These are phyloP conservation scores for Annulohypoxylon nitens DNA, from an alignment of 495 filamentous ascomycete genomes.

Conservation along the genomic window DNA sequence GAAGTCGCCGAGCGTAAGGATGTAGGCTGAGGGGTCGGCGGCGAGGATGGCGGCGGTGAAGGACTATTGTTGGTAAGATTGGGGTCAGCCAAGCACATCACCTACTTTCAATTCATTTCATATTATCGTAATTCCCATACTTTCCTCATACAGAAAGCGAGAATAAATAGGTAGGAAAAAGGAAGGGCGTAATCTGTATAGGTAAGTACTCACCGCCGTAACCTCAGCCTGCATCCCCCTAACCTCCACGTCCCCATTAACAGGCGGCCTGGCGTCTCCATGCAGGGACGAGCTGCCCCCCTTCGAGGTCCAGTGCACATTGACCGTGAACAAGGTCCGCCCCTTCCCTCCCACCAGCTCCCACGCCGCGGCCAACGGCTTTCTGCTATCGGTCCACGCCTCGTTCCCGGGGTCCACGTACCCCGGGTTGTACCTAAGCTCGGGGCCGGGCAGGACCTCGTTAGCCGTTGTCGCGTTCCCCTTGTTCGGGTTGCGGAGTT, in stretches of 20 bases:
- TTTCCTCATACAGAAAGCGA: too few species aligned
- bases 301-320: slow-evolving; percentile 70
- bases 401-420: slow-evolving; percentile 66
- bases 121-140: too few species aligned
- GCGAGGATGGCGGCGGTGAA: slow-evolving; percentile 60
- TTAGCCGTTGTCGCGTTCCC: slow-evolving; percentile 61
- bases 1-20: slow-evolving; percentile 70
- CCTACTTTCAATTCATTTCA: too few species aligned
- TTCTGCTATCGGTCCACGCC: slow-evolving; percentile 66
- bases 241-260: slow-evolving; percentile 67
- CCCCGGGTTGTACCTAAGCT: slow-evolving; percentile 70
- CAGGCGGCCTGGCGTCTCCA: slow-evolving; percentile 69
- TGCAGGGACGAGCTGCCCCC: slow-evolving; percentile 68
- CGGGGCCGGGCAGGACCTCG: slow-evolving; percentile 61
- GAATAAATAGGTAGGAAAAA: not conserved
- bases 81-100: not conserved
- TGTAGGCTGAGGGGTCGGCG: slow-evolving; percentile 55
- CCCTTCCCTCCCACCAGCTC: slow-evolving; percentile 56
- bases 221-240: slow-evolving; percentile 63
- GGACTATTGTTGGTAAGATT: slow-evolving; percentile 31
- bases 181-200: not conserved
- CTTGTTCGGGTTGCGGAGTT: slow-evolving; percentile 61
- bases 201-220: slow-evolving; percentile 57
- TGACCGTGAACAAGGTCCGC: slow-evolving; percentile 68
- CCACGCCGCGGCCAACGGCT: slow-evolving; percentile 71